A percentile compares a stretch with the other conserved stretches of the same genome.
These are phyloP conservation scores for Rhynchosporium graminicola DNA, from an alignment of 2,329 filamentous ascomycete species.

Conservation along the genomic window DNA sequence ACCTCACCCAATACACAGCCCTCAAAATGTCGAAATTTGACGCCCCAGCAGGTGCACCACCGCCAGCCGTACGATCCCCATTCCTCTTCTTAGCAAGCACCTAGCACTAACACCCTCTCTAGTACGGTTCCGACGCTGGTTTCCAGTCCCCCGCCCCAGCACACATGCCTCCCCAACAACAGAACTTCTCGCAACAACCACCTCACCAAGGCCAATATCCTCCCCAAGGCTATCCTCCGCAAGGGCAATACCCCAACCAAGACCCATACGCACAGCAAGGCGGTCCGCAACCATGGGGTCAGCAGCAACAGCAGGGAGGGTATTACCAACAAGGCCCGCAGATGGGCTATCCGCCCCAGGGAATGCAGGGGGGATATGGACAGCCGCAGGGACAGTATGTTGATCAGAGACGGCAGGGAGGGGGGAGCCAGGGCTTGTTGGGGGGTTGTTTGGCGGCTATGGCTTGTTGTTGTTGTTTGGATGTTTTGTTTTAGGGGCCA, in stretches of 20 bases:
- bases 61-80: slow-evolving; percentile 24
- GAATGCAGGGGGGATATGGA: not conserved
- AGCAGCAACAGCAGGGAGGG: slow-evolving; percentile 16
- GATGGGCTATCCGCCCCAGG: slow-evolving; percentile 32
- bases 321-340: slow-evolving; percentile 34
- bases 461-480: slow-evolving; percentile 55
- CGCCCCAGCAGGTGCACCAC: slow-evolving; percentile 28
- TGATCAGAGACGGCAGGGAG: slow-evolving; percentile 40
- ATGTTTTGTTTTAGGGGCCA: slow-evolving; percentile 48
- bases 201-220: too few species aligned
- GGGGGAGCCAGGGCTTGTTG: slow-evolving; percentile 41
- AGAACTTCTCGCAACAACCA: slow-evolving; percentile 3
- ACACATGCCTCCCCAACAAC: slow-evolving; percentile 25
- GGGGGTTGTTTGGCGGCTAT: slow-evolving; percentile 47
- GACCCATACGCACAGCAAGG: slow-evolving; percentile 20
- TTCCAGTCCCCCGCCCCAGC: slow-evolving; percentile 28
- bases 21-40: slow-evolving; percentile 31
- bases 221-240: slow-evolving; percentile 6
- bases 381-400: slow-evolving; percentile 44
- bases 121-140: slow-evolving; percentile 26
- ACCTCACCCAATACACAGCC: not conserved
- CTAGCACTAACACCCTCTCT: not conserved
- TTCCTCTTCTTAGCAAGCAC: not conserved
- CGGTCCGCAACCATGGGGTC: slow-evolving; percentile 7
- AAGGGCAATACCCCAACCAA: slow-evolving; percentile 12